phyloP scores from a whole-genome alignment of 1,139 yeast genomes.

The Kodamaea plutei region DNA sequence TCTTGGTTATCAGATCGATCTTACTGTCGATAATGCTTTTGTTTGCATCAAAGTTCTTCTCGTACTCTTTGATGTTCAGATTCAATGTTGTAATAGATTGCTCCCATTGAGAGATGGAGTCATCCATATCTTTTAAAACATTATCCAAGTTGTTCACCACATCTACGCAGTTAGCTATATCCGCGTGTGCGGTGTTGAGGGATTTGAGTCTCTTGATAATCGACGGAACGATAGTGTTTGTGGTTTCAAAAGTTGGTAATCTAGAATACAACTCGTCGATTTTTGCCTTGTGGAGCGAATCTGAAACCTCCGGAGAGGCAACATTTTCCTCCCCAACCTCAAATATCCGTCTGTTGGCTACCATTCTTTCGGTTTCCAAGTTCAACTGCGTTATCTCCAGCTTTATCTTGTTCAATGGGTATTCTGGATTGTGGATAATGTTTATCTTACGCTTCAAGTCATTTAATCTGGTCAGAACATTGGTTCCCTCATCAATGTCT shows the following conservation, averaged over 20 bases:
- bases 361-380: conserved; percentile 18
- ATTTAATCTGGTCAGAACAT: conserved; percentile 25
- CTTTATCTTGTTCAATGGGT: conserved; percentile 21
- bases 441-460: conserved; percentile 36
- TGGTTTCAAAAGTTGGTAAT: conserved; percentile 33
- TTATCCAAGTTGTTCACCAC: conserved; percentile 32
- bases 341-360: conserved; percentile 14
- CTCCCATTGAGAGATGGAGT: conserved; percentile 42
- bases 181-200: conserved; percentile 43
- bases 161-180: conserved; percentile 25
- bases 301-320: background rate
- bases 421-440: conserved; percentile 36
- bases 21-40: conserved; percentile 9
- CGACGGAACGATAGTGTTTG: conserved; percentile 35
- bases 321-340: conserved; percentile 7
- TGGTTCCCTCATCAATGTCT: conserved; percentile 5
- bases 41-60: conserved; percentile 11
- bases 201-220: conserved; percentile 41
- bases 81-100: conserved; percentile 34
- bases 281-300: conserved; percentile 14
- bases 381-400: conserved; percentile 15
- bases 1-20: conserved; percentile 5
- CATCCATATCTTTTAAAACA: conserved; percentile 28
- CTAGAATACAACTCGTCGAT: conserved; percentile 35
- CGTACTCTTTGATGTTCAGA: conserved; percentile 25